Evolutionary conservation across 805 yeast species (phyloP).

Genomic region (Candida argentea): DNA sequence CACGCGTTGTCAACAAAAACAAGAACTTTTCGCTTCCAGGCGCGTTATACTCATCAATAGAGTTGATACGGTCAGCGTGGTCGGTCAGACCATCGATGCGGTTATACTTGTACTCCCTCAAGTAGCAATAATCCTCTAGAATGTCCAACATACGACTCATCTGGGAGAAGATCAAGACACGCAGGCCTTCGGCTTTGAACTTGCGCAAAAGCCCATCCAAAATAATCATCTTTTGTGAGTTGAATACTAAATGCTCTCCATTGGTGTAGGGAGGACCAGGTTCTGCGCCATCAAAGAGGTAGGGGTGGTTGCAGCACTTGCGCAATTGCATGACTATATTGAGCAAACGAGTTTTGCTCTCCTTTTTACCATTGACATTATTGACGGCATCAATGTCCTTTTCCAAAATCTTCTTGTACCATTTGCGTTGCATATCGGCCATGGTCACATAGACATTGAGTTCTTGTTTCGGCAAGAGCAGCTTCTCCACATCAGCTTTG

Average conservation of each 20-base stretch:
- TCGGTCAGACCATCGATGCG: slow-evolving; percentile 81
- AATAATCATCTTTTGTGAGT: slow-evolving; percentile 62
- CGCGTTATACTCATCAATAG: slow-evolving; percentile 73
- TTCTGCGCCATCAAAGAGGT: slow-evolving; percentile 78
- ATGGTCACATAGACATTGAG: slow-evolving; percentile 63
- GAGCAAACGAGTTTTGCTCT: slow-evolving; percentile 63
- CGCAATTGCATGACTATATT: slow-evolving; percentile 80
- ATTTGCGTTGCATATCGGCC: slow-evolving; percentile 69
- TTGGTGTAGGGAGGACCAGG: slow-evolving; percentile 87
- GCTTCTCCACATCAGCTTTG: slow-evolving; percentile 73
- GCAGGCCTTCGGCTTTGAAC: slow-evolving; percentile 57
- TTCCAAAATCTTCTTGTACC: slow-evolving; percentile 70
- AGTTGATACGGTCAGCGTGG: slow-evolving; percentile 62
- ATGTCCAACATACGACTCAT: slow-evolving; percentile 79
- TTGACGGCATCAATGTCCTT: slow-evolving; percentile 79
- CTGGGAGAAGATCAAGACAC: slow-evolving; percentile 73
- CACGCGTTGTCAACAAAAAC: slow-evolving; percentile 74
- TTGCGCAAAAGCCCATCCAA: slow-evolving; percentile 58
- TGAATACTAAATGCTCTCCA: slow-evolving; percentile 70
- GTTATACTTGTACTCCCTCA: slow-evolving; percentile 61
- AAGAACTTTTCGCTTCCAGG: slow-evolving; percentile 64
- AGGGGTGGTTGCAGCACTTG: slow-evolving; percentile 81
- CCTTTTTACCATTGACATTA: slow-evolving; percentile 69
- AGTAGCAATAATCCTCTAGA: slow-evolving; percentile 66
- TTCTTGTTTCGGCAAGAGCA: slow-evolving; percentile 67